Evolutionary conservation across 2,329 filamentous ascomycete genomes (phyloP), one percentile per base, ranked within the genome.

Genomic region (Fusarium cicatricum): DNA sequence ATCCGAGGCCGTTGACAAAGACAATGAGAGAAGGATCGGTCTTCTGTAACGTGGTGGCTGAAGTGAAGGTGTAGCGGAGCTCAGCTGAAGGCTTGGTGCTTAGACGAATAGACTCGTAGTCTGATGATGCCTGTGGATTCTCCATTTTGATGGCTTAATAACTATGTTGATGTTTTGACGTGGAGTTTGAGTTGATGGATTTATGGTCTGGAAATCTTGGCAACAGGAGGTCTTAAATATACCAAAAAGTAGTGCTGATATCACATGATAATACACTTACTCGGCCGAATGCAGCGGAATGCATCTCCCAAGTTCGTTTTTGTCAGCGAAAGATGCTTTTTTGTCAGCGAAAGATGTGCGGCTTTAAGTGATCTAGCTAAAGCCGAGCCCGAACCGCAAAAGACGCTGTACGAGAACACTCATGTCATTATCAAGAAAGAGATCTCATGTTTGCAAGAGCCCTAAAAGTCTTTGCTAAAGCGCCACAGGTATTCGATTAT

Each of bases 1-100:
- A 40, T 2, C 55, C 45, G 8, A 69, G 58, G 8, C 67, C 67
- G 11, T 69, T 69, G 12, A 69, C 26, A 11, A 66, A 69, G 19
- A 69, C 63, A 9, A 67, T 16, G 0, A 69, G 48, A 23, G 32
- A 26, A 2, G 48, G 29, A 10, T 43, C 32, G 11, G 14, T 15
- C 0, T 9, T 4, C 11, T 8, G 15, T 1, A 33, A 23, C 1
- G 11, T 11, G 1, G 44, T 47, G 2, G 49, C 3, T 2, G 42
- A 12, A 0, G 23, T 61, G 33, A 68, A 64, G 34, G 42, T 56
- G 7, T 62, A 68, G 33, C 50, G 57, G 1, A 68, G 26, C 11
- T 62, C 52, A 0, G 57, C 56, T 2, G 33, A 47, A 28, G 66
- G 64, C 28, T 68, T 68, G 2, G 52, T 67, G 1, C 39, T 36